Evolutionary conservation across 108 stramenopile species (phyloP).

Genomic region (Bacterosira constricta): DNA sequence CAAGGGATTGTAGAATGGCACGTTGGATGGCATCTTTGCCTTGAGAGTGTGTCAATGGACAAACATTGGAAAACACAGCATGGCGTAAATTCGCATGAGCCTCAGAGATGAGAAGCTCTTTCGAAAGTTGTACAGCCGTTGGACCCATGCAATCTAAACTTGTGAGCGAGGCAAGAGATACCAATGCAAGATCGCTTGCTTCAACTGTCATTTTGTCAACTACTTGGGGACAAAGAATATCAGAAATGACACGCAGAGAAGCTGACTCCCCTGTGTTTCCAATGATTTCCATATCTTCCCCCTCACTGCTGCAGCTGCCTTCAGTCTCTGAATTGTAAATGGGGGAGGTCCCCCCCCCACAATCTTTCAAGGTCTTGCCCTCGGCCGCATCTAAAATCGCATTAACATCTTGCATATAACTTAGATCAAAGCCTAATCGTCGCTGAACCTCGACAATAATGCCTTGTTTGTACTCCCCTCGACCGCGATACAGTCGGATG

Average conservation of each 20-base stretch:
- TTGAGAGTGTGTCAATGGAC: no score
- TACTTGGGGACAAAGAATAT: background rate
- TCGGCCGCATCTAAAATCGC: constrained; percentile 73
- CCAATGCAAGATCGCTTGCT: background rate
- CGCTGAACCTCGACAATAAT: constrained; percentile 83
- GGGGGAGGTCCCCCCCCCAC: background rate
- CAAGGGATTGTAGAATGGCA: constrained; percentile 14
- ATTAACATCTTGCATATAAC: constrained; percentile 53
- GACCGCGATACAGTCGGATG: constrained; percentile 67
- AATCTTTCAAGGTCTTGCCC: constrained; percentile 27
- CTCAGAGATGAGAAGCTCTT: constrained; percentile 9
- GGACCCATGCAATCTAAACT: constrained; percentile 17
- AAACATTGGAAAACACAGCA: background rate
- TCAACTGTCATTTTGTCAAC: background rate
- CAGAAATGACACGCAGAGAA: background rate
- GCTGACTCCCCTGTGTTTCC: background rate
- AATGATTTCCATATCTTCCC: no score
- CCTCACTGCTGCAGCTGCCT: no score
- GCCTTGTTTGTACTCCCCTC: constrained; percentile 49
- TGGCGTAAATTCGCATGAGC: constrained; percentile 4
- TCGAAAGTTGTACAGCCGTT: constrained; percentile 11
- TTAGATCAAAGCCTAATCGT: constrained; percentile 52
- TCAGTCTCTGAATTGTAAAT: constrained; percentile 16
- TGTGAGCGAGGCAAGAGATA: constrained; percentile 7
- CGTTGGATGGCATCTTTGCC: no score